Base-by-base conservation (phyloP, 768 basidiomycete genomes). In the Mycena rosella region DNA sequence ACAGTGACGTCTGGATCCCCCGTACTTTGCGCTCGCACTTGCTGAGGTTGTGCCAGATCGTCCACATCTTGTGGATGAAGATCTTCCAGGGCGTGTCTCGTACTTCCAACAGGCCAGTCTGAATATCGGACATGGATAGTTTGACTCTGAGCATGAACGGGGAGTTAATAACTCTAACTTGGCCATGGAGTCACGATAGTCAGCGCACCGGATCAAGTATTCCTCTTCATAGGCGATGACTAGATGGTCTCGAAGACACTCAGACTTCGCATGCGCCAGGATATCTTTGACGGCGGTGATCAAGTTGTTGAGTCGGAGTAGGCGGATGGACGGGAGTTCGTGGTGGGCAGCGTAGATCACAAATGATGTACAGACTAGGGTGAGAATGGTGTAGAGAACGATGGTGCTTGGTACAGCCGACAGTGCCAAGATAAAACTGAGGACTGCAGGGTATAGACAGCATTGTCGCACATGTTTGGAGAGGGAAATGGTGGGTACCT, bases 291-390 rank as follows among this genome's bases (percentile, higher is more conserved):
- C 30, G 5, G 14, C 26, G 17, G 7, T 30, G 36, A 51, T 49
- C 2, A 10, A 4, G 18, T 14, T 22, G 17, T 20, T 24, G 32
- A 49, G 47, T 15, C 34, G 24, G n/a, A 1, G 9, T 2, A 49
- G 34, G 18, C 24, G 34, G 34, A 13, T n/a, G 18, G 58, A 59
- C 20, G 45, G 44, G 20, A 4, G 29, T 30, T 20, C 3, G 17
- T 27, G n/a, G 18, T 51, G 42, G 3, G 47, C 14, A 15, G 24
- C 45, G 10, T 24, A 62, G 20, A 62, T 75, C 30, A 34, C 32
- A 11, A 34, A 11, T 34, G 32, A 34, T 11, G 11, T 34, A 11
- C 32, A 5, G 32, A 34, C 6, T 5, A 34, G 6, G 6, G 6
- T 11, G 32, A 34, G 32, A 34, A 11, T 11, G 11, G 11, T 11